Base-by-base conservation (phyloP, 257 asterid genomes). In the Ilex aquifolium region DNA sequence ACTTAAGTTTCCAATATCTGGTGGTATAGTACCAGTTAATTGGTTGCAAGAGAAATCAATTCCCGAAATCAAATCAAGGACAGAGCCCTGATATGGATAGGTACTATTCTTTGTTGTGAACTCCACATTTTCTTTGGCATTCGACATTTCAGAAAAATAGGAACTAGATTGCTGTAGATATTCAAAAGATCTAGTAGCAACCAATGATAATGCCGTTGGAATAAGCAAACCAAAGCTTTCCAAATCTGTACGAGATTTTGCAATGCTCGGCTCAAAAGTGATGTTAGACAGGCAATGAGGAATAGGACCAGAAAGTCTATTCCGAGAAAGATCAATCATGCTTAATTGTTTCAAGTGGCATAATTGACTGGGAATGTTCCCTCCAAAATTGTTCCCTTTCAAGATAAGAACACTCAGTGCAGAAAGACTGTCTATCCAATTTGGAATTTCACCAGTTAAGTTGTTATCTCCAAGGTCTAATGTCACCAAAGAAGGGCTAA, bases 221-320 rank as follows among this genome's bases (percentile, higher is more conserved):
- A 0, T 21, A 21, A 0, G 27, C 0, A 21, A 21, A 2, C 12
- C 2, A 7, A 0, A 21, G 1, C 27, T 1, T 21, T 1, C 27
- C 27, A 21, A 1, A 21, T 0, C 1, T 21, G 27, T 21, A 21
- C 0, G 27, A 21, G 27, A 21, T 21, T 21, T 21, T 21, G 0
- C 27, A 21, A 21, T 21, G 27, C 27, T 5, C 1, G 0, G 14
- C 9, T 7, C 14, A 0, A 9, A 52, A 32, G 51, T 39, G n/a
- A 64, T 14, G 55, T 55, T 64, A 9, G 61, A 61, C 6, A 64
- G 12, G 69, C 69, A 64, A 55, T 2, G 13, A 6, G 69, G 69
- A 29, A 64, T 64, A 36, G 51, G 36, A 0, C 69, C 69, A 0
- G 16, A 53, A 44, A 64, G 40, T 11, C 51, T 54, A 64, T 64